phyloP scores from a whole-genome alignment of 306 rosid genomes.

The Delonix regia region DNA sequence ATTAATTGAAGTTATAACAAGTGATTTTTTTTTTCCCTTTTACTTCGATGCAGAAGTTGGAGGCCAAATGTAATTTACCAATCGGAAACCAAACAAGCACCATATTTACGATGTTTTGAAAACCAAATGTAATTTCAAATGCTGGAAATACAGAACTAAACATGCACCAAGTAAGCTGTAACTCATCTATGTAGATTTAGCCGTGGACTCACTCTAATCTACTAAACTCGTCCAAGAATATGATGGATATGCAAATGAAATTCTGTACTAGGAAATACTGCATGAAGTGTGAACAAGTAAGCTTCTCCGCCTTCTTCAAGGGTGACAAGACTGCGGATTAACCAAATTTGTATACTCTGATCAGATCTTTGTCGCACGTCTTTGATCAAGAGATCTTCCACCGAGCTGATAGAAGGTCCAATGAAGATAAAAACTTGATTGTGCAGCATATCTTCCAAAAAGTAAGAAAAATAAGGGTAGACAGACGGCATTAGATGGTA shows the following conservation, averaged over 20 bases:
- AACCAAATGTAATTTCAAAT: too few species aligned
- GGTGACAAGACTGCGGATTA: neutral
- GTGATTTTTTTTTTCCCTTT: too few species aligned
- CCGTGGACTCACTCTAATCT: conserved; percentile 31
- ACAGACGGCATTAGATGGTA: conserved; percentile 4
- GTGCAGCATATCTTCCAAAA: conserved; percentile 40
- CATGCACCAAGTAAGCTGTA: conserved; percentile 3
- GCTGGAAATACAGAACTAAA: too few species aligned
- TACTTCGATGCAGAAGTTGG: too few species aligned
- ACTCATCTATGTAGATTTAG: conserved; percentile 48
- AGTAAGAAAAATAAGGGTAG: conserved; percentile 5
- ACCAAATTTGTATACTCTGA: conserved; percentile 29
- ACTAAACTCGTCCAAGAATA: conserved; percentile 22
- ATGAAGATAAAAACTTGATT: conserved; percentile 33
- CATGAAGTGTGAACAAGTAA: conserved; percentile 21
- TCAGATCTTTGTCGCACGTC: conserved; percentile 20
- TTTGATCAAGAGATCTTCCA: conserved; percentile 23
- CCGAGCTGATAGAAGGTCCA: conserved; percentile 29
- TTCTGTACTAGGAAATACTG: conserved; percentile 23
- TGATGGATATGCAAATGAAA: conserved; percentile 25
- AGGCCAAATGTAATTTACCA: too few species aligned
- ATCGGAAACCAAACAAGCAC: too few species aligned
- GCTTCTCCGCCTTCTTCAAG: conserved; percentile 31
- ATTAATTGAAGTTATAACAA: too few species aligned
- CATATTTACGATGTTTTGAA: too few species aligned